Evolutionary conservation across 106 monocot species (phyloP).

Genomic region (Acorus gramineus): DNA sequence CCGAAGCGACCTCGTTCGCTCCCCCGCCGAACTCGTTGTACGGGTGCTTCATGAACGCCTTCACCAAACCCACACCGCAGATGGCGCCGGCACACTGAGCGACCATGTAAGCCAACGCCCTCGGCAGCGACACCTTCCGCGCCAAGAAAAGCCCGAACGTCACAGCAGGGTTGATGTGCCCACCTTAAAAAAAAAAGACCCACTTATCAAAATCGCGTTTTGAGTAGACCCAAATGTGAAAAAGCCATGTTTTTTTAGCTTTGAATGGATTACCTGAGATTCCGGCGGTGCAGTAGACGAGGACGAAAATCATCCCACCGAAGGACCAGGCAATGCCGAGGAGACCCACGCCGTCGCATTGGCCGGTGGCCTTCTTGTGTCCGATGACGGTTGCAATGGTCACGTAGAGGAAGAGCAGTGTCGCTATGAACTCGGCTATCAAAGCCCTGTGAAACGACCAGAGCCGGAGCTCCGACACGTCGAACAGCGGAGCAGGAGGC

Average conservation of each 20-base stretch:
- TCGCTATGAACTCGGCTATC: slow-evolving; percentile 40
- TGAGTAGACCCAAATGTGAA: too few relatives aligned
- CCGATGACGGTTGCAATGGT: slow-evolving; percentile 38
- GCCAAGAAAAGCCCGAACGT: slow-evolving; percentile 14
- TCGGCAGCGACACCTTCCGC: slow-evolving; percentile 1
- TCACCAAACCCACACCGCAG: slow-evolving; percentile 45
- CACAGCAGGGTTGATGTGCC: slow-evolving; percentile 17
- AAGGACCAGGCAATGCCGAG: slow-evolving; percentile 93
- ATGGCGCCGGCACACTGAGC: slow-evolving; percentile 16
- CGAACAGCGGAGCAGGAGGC: slow-evolving; percentile 30
- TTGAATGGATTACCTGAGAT: slow-evolving; percentile 43
- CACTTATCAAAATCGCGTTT: too few relatives aligned
- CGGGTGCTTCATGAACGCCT: slow-evolving; percentile 54
- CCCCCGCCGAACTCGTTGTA: slow-evolving; percentile 34
- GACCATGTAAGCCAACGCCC: slow-evolving; percentile 8
- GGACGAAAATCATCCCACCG: slow-evolving; percentile 93
- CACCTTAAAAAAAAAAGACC: background rate
- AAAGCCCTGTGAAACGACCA: slow-evolving; percentile 41
- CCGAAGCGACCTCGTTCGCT: slow-evolving; percentile 13
- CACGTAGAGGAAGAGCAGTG: slow-evolving; percentile 38
- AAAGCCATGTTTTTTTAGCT: too few relatives aligned
- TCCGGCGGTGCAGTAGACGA: slow-evolving; percentile 97
- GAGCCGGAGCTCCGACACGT: slow-evolving; percentile 20
- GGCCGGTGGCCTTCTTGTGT: slow-evolving; percentile 17
- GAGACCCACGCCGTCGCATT: slow-evolving; percentile 64